Base-by-base conservation (phyloP, 805 yeast genomes). In the Saccharomycopsis synnaedendra region DNA sequence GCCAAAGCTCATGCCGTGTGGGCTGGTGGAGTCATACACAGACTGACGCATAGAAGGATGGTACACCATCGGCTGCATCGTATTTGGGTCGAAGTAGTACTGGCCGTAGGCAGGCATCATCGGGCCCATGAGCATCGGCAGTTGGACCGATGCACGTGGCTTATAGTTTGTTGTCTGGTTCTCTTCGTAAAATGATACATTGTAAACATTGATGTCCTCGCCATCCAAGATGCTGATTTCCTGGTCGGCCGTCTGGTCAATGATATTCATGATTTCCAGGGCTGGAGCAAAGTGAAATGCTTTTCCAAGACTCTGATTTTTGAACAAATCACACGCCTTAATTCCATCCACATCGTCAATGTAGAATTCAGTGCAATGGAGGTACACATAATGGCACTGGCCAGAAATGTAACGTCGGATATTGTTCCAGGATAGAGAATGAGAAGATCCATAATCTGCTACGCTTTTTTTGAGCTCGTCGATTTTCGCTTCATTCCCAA, bases 371-470 rank as follows among this genome's bases (percentile, higher is more conserved):
- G 44, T 45, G 4, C 47, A 42, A 27, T 51, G 54, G 8, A 51
- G 40, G 29, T 38, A 51, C 4, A 51, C 46, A 31, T 51, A 51
- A 38, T 51, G 54, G 35, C 54, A 51, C 10, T 43, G 42, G 32
- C 54, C 54, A 6, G 47, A 40, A 32, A 51, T 39, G 34, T 51
- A 51, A 10, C 52, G 36, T 35, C 54, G 31, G 5, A 51, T 42
- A 35, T 44, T 36, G 34, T 51, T 51, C 54, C 54, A 51, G 34
- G 49, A 46, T 5, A 51, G 37, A 19, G 19, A 19, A 19, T 19
- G 19, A 19, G 19, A 19, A 19, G 19, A 19, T 3, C 54, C 54
- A 7, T 46, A 38, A 37, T 47, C 47, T 10, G n/a, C 19, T 9
- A 9, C n/a, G 36, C n/a, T n/a, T n/a, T 34, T 34, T 36, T 51